Evolutionary conservation across 345 rosid species (phyloP), one percentile per base, ranked within the genome.

Genomic region (Clausena lansium): DNA sequence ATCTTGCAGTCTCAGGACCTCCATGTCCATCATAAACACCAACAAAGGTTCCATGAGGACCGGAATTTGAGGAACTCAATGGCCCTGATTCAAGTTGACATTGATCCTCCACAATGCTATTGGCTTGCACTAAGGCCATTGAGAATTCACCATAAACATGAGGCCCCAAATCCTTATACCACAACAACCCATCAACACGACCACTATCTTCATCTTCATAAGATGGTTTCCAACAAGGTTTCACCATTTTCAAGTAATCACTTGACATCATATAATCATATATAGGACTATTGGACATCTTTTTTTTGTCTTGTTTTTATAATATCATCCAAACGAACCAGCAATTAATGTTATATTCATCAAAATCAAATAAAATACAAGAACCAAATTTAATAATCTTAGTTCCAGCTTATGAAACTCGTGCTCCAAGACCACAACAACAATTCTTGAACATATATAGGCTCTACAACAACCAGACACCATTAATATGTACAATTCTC

Each of bases 1-100:
- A 95, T 55, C 82, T 81, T n/a, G 98, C 84, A 76, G 97, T 85
- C 79, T 93, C 93, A 25, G 87, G 84, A 57, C 98, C 98, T 70
- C 88, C 97, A 81, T 92, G 98, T 8, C 98, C 98, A 85, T 94
- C 98, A 59, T 92, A 89, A 2, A 94, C 86, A 5, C 98, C 96
- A 47, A 91, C 76, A 32, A 91, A 91, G 9, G 95, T 91, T 28
- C 94, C 97, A 4, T 71, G 87, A 72, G 92, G 86, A 71, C 88
- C 84, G 0, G 86, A 80, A 70, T 79, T 73, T 8, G 15, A 80
- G 68, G 79, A 85, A 72, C 83, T 81, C 79, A 92, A 70, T 1
- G 89, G 86, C n/a, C 97, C 98, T 76, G 95, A 93, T 86, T 95
- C 98, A 39, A 95, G 82, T 81, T 91, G 98, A 87, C 94, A 88